Conservation (phyloP, 495 filamentous ascomycete genomes). For the Rusavskia elegans region DNA sequence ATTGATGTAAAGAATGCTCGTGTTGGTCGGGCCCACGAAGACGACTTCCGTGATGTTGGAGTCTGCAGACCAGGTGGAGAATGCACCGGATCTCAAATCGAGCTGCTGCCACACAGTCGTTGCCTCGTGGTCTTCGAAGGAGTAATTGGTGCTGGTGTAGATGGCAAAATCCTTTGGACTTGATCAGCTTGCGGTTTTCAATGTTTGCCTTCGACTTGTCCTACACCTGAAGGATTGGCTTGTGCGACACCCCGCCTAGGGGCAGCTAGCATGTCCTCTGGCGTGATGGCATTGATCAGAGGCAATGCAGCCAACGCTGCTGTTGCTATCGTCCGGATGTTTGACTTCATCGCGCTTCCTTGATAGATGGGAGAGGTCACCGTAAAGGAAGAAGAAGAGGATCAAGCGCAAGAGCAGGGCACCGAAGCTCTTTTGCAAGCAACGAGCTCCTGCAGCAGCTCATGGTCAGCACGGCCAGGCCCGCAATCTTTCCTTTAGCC, state of each 20-base stretch:
- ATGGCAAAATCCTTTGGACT: slow-evolving; percentile 8
- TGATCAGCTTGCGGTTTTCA: slow-evolving; percentile 7
- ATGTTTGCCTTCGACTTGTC: slow-evolving; percentile 12
- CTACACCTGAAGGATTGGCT: slow-evolving; percentile 24
- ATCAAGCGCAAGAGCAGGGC: not conserved
- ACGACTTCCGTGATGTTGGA: slow-evolving; percentile 28
- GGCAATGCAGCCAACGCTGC: not conserved
- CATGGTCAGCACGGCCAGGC: not conserved
- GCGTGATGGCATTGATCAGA: not conserved
- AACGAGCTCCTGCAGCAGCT: no score
- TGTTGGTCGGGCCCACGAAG: slow-evolving; percentile 26
- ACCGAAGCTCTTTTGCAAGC: not conserved
- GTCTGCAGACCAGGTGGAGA: slow-evolving; percentile 22
- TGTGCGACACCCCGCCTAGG: slow-evolving; percentile 21
- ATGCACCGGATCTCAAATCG: slow-evolving; percentile 23
- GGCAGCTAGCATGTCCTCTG: slow-evolving; percentile 16
- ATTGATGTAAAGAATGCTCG: slow-evolving; percentile 31
- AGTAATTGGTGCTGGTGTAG: slow-evolving; percentile 26
- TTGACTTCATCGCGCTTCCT: not conserved
- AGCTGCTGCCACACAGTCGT: slow-evolving; percentile 22
- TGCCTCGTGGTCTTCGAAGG: slow-evolving; percentile 24
- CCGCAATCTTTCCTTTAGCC: not conserved
- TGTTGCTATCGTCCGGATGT: not conserved
- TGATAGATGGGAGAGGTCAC: no score
- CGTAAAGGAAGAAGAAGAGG: no score